These are phyloP conservation scores for Stipa capillata DNA, from an alignment of 176 grass and related monocot genomes.

Conservation along the genomic window DNA sequence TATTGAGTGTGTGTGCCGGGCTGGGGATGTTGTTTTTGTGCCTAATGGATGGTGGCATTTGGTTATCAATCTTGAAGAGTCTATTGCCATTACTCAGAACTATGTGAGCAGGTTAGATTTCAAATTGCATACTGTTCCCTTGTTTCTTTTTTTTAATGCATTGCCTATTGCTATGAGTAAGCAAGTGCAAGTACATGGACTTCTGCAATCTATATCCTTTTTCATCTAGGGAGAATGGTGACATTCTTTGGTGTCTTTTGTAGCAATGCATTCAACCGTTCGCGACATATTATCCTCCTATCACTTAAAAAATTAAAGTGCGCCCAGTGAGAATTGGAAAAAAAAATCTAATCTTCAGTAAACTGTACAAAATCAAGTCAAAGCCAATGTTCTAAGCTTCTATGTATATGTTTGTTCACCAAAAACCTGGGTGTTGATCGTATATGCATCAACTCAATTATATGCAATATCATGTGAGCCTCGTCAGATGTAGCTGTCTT, in stretches of 20 bases:
- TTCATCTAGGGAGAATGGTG: neutral
- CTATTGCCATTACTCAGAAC: conserved; percentile 91
- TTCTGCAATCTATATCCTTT: neutral
- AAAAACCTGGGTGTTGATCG: neutral
- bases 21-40: conserved; percentile 80
- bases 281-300: neutral
- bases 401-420: neutral
- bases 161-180: too few relatives aligned
- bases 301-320: neutral
- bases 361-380: neutral
- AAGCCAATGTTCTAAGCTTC: neutral
- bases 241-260: neutral
- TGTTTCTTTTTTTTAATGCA: neutral
- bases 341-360: neutral
- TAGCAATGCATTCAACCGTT: neutral
- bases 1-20: conserved; percentile 59
- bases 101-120: conserved; percentile 74
- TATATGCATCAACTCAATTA: neutral
- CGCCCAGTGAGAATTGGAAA: neutral
- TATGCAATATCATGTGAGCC: neutral
- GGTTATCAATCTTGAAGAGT: conserved; percentile 97
- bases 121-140: neutral
- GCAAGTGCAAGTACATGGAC: too few relatives aligned
- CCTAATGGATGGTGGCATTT: conserved; percentile 99
- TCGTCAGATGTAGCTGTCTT: neutral